phyloP scores from a whole-genome alignment of 208 protist genomes.

The Plasmodiophora brassicae region DNA sequence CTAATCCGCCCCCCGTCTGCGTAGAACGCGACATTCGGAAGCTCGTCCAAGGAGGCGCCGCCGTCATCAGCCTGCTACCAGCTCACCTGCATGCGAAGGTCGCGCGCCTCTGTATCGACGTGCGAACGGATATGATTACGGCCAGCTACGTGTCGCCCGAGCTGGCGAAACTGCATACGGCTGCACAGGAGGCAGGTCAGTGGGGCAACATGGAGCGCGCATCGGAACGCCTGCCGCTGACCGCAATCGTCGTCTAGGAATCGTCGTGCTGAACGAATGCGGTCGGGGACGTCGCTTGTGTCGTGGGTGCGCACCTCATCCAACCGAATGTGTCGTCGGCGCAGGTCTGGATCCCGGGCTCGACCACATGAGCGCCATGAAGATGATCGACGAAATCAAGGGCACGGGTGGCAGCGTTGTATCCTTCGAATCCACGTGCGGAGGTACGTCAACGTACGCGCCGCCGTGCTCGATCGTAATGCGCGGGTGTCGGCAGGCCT shows the following conservation, averaged over 20 bases:
- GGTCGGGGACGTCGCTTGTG: background rate
- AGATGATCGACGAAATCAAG: slow-evolving; percentile 33
- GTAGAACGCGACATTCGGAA: background rate
- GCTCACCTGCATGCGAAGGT: background rate
- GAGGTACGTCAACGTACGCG: background rate
- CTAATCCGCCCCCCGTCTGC: no score
- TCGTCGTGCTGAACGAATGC: background rate
- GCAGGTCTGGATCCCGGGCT: slow-evolving; percentile 27
- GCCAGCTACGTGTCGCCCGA: slow-evolving; percentile 21
- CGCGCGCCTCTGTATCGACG: background rate
- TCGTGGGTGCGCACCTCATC: background rate
- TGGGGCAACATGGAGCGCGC: no score
- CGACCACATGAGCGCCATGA: slow-evolving; percentile 37
- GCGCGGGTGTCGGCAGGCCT: background rate
- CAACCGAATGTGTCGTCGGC: background rate
- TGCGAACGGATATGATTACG: background rate
- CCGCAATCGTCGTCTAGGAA: no score
- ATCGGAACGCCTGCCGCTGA: no score
- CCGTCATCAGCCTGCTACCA: slow-evolving; percentile 22
- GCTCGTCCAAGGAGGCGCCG: background rate
- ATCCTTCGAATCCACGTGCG: slow-evolving; percentile 21
- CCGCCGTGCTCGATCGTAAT: background rate
- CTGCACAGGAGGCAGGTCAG: background rate
- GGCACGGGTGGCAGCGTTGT: background rate
- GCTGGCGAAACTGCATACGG: background rate